phyloP scores from a whole-genome alignment of 1,139 yeast species.

The Yamadazyma epiphylla region DNA sequence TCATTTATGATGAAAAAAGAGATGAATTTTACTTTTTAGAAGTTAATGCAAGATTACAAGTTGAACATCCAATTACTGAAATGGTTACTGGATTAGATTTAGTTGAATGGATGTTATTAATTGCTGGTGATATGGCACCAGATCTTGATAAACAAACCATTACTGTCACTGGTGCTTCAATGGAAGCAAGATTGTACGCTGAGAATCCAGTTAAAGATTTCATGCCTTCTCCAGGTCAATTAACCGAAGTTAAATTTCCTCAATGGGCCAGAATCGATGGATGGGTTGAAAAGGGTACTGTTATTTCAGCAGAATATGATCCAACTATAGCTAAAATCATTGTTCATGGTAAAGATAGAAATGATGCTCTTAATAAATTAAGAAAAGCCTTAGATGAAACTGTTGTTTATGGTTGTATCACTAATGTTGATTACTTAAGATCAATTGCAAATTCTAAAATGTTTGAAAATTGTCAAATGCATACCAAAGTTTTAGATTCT shows the following conservation, averaged over 20 bases:
- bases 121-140: constrained; percentile 89
- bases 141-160: constrained; percentile 55
- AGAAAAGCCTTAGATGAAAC: constrained; percentile 84
- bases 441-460: constrained; percentile 78
- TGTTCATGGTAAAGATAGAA: constrained; percentile 86
- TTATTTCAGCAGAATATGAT: constrained; percentile 87
- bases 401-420: constrained; percentile 79
- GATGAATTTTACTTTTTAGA: constrained; percentile 93
- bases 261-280: constrained; percentile 89
- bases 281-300: constrained; percentile 92
- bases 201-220: constrained; percentile 95
- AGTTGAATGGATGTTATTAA: constrained; percentile 93
- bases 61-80: constrained; percentile 96
- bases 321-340: constrained; percentile 95
- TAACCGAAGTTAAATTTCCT: constrained; percentile 83
- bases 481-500: constrained; percentile 84
- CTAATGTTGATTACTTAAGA: constrained; percentile 86
- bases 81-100: constrained; percentile 90
- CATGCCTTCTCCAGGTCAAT: constrained; percentile 93
- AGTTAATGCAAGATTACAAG: constrained; percentile 95
- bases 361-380: constrained; percentile 74
- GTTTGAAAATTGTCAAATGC: constrained; percentile 80
- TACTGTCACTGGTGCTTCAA: constrained; percentile 75
- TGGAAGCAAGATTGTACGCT: constrained; percentile 95
- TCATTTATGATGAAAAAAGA: constrained; percentile 78